These are phyloP conservation scores for Amanita rimosa DNA, from an alignment of 768 basidiomycete genomes.

Conservation along the genomic window DNA sequence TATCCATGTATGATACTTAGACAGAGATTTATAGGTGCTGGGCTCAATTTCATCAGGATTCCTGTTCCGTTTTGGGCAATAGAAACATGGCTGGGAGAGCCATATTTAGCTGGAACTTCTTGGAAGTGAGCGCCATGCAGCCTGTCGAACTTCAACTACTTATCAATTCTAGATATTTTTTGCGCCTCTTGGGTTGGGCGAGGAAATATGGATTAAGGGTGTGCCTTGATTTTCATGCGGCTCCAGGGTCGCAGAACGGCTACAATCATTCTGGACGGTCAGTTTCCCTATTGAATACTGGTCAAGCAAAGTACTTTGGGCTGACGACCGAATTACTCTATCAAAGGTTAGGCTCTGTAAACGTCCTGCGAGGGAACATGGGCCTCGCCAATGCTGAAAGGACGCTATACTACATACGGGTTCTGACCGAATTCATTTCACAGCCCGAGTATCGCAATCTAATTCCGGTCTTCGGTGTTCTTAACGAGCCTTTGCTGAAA, in stretches of 20 bases:
- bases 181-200: conserved; percentile 69
- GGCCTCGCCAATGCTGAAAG: conserved; percentile 80
- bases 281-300: not conserved
- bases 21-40: conserved; percentile 35
- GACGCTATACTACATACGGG: conserved; percentile 63
- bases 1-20: not conserved
- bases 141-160: not conserved
- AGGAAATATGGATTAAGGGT: conserved; percentile 87
- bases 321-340: not conserved
- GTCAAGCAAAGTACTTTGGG: not conserved
- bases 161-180: conserved; percentile 42
- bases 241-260: conserved; percentile 76
- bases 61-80: conserved; percentile 85
- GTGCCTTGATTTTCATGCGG: conserved; percentile 67
- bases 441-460: conserved; percentile 46
- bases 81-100: conserved; percentile 63
- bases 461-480: conserved; percentile 46
- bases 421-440: conserved; percentile 70
- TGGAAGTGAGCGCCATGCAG: conserved; percentile 44
- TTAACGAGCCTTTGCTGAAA: conserved; percentile 47
- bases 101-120: conserved; percentile 60
- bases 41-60: conserved; percentile 74
- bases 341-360: conserved; percentile 33
- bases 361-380: conserved; percentile 65
- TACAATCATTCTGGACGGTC: conserved; percentile 50